Conservation (phyloP, 441 rosid genomes). For the Monsonia emarginata region DNA sequence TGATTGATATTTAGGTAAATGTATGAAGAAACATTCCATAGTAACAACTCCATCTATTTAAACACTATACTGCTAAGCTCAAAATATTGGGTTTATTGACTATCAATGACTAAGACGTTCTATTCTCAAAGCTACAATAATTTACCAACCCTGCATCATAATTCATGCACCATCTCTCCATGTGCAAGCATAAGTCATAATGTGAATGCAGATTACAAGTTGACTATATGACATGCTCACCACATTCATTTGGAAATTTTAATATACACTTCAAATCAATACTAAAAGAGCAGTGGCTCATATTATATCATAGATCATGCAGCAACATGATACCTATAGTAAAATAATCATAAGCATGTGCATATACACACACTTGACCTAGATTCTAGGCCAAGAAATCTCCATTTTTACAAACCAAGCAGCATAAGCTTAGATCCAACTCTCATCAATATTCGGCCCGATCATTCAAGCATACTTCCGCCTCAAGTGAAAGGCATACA, state of each 20-base stretch:
- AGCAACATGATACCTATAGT: neutral
- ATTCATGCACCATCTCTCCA: neutral
- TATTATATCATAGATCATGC: neutral
- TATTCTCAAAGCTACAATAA: neutral
- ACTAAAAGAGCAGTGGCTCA: neutral
- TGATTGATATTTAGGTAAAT: no score
- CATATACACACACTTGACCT: neutral
- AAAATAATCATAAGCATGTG: neutral
- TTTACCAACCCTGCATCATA: neutral
- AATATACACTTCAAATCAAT: neutral
- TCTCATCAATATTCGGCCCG: neutral
- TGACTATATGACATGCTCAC: neutral
- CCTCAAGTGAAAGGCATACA: no score
- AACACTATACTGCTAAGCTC: neutral
- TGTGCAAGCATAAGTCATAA: no score
- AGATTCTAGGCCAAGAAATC: neutral
- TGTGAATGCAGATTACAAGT: no score
- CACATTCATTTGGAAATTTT: neutral
- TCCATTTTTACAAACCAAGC: neutral
- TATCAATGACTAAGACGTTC: neutral
- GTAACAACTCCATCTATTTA: neutral
- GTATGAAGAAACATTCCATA: neutral
- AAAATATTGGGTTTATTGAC: neutral
- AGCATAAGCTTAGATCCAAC: neutral
- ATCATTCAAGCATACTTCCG: no score